These are phyloP conservation scores for Lanmaoa rubissima DNA, from an alignment of 768 basidiomycete species.

Conservation along the genomic window DNA sequence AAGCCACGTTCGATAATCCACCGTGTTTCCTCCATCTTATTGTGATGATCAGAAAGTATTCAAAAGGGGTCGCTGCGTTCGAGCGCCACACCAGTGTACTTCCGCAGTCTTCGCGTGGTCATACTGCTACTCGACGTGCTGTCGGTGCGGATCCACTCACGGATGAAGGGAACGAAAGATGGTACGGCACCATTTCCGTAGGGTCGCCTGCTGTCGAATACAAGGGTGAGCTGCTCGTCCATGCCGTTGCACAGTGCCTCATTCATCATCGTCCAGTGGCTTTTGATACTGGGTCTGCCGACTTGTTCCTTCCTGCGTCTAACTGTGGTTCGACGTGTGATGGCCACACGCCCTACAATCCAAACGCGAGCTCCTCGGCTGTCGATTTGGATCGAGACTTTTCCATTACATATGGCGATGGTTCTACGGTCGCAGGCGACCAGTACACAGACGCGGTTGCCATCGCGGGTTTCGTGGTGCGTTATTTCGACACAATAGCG, in stretches of 20 bases:
- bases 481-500: neutral
- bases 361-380: constrained; percentile 33
- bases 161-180: constrained; percentile 12
- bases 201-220: constrained; percentile 24
- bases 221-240: constrained; percentile 10
- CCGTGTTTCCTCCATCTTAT: constrained; percentile 1
- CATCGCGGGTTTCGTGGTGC: constrained; percentile 32
- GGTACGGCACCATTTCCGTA: constrained; percentile 27
- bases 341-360: constrained; percentile 36
- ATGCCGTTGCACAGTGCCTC: neutral
- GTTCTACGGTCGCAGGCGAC: constrained; percentile 38
- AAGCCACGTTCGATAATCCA: neutral
- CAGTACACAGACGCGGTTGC: constrained; percentile 41
- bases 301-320: constrained; percentile 32
- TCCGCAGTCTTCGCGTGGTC: neutral
- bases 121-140: constrained; percentile 3
- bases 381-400: constrained; percentile 27
- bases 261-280: constrained; percentile 16
- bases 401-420: constrained; percentile 42
- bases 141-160: constrained; percentile 11
- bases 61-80: constrained; percentile 10
- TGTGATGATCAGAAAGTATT: constrained; percentile 18
- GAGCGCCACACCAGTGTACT: neutral
- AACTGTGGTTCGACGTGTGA: constrained; percentile 31
- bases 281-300: constrained; percentile 38